phyloP scores from a whole-genome alignment of 164 flowering plant species.

The Piper longum region DNA sequence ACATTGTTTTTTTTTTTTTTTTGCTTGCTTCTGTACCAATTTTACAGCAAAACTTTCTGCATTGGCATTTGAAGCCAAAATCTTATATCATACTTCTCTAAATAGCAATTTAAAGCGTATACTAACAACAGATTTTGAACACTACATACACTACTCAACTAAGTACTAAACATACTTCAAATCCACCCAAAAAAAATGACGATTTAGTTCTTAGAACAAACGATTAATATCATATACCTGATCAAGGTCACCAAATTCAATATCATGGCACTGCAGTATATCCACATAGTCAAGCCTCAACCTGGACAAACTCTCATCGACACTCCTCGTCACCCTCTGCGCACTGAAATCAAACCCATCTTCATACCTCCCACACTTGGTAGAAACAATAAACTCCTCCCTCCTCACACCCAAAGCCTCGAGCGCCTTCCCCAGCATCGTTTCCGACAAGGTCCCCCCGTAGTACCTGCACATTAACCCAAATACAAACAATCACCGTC shows the following conservation, averaged over 20 bases:
- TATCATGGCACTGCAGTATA: slow-evolving; percentile 92
- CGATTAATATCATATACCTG: slow-evolving; percentile 31
- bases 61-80: too few species aligned
- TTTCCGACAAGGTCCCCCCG: slow-evolving; percentile 87
- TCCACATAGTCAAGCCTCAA: slow-evolving; percentile 90
- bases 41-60: too few species aligned
- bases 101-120: too few species aligned
- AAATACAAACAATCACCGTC: not conserved
- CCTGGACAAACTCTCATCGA: slow-evolving; percentile 88
- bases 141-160: too few species aligned
- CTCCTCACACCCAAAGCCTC: slow-evolving; percentile 53
- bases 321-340: slow-evolving; percentile 74
- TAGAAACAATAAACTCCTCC: slow-evolving; percentile 61
- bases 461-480: slow-evolving; percentile 37
- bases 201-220: too few species aligned
- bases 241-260: slow-evolving; percentile 85
- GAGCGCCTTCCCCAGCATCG: slow-evolving; percentile 62
- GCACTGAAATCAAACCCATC: slow-evolving; percentile 97
- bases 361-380: slow-evolving; percentile 76
- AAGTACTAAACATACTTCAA: too few species aligned
- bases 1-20: too few species aligned
- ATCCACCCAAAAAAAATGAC: too few species aligned
- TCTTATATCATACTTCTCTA: too few species aligned
- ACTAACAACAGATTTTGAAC: too few species aligned
- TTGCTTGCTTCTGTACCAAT: too few species aligned